Evolutionary conservation across 257 asterid species (phyloP), one percentile per base, ranked within the genome.

Genomic region (Jacaranda copaia): DNA sequence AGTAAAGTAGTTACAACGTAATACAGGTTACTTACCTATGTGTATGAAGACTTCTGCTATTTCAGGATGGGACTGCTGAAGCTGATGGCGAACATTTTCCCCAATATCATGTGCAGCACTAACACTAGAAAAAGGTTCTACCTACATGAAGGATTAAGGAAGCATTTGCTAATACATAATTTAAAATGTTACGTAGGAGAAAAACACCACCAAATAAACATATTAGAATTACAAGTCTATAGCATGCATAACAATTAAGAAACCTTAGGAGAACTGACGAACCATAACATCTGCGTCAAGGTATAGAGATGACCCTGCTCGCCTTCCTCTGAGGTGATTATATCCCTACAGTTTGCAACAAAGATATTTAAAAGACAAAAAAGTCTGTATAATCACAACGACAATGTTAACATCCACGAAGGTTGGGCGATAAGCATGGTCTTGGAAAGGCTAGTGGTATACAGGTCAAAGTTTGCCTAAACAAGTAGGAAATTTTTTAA

Each of bases 201-300:
- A 63, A 10, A 15, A 58, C 45, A 42, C 25, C 25, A 49, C 32
- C 46, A 75, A 52, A 9, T 36, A 7, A 8, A 43, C 5, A 56
- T 25, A 16, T 14, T n/a, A 59, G 64, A 32, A 46, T 58, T 52
- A 8, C 45, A 39, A 56, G 39, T 70, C 52, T 4, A 51, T 45
- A 11, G 12, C 20, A 56, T 36, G 76, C 75, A 48, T 61, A 19
- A 53, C 14, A 61, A 40, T 53, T 42, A 43, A 56, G 64, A 75
- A 36, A 71, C 68, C 13, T 7, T 63, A 18, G 68, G 59, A 43
- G 62, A 79, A 1, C 58, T 67, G 60, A 75, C 84, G 13, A 67
- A 93, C 99, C 99, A 91, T 88, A 76, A 93, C 89, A 76, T 86
- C 92, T 53, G 86, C 98, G 89, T 95, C 99, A 78, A 95, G 93